A percentile compares a stretch with the other conserved stretches of the same genome.
These are phyloP conservation scores for Xylaria cubensis DNA, from an alignment of 495 filamentous ascomycete species.

Conservation along the genomic window DNA sequence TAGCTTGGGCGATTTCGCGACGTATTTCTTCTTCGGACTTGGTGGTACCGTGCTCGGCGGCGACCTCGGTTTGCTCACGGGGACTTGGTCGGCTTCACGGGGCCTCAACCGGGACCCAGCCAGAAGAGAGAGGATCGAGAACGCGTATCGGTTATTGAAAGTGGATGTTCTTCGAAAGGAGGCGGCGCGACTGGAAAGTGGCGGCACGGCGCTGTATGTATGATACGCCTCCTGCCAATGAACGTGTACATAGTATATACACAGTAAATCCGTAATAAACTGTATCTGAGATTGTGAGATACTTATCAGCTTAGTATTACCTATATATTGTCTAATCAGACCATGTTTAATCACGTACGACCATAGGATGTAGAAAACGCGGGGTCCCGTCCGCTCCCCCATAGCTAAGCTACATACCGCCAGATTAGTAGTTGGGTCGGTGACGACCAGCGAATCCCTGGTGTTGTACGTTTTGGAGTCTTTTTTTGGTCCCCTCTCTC, in stretches of 20 bases:
- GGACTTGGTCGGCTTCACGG: slow-evolving; percentile 57
- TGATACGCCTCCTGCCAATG: not conserved
- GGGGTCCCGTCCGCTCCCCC: too few relatives aligned
- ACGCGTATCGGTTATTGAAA: slow-evolving; percentile 67
- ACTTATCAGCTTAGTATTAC: too few relatives aligned
- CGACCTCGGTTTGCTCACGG: slow-evolving; percentile 65
- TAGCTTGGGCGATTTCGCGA: slow-evolving; percentile 63
- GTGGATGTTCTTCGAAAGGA: slow-evolving; percentile 67
- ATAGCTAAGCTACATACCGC: too few relatives aligned
- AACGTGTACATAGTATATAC: not conserved
- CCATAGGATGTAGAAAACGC: too few relatives aligned
- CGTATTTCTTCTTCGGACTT: slow-evolving; percentile 66
- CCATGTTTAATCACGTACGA: too few relatives aligned
- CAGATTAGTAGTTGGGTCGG: too few relatives aligned
- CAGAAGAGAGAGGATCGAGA: slow-evolving; percentile 62
- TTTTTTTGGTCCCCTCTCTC: too few relatives aligned
- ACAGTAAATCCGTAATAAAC: not conserved
- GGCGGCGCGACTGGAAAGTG: slow-evolving; percentile 60
- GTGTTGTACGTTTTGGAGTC: too few relatives aligned
- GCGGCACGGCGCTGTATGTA: slow-evolving; percentile 10
- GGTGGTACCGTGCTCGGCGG: slow-evolving; percentile 71
- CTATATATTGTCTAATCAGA: too few relatives aligned
- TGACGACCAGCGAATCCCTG: too few relatives aligned
- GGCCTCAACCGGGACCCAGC: slow-evolving; percentile 62
- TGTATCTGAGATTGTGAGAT: too few relatives aligned